Evolutionary conservation across 805 yeast genomes (phyloP).

Genomic region (Saccharomycopsis microspora): DNA sequence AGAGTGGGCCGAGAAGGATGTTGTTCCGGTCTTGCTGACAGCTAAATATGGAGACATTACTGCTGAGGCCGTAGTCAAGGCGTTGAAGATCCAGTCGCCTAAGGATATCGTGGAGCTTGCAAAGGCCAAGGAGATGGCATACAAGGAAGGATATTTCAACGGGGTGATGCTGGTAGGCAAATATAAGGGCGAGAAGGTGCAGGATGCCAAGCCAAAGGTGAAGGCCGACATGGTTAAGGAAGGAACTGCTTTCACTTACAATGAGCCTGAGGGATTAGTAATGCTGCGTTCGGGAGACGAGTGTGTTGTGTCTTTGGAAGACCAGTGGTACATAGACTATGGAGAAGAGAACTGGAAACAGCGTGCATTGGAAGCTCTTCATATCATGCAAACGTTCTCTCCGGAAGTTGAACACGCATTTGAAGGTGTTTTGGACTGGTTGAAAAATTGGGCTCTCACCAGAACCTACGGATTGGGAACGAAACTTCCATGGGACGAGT

Average conservation of each 20-base stretch:
- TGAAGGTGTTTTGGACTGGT: conserved; percentile 91
- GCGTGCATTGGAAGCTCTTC: conserved; percentile 70
- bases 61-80: conserved; percentile 77
- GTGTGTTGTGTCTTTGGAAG: conserved; percentile 93
- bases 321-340: conserved; percentile 96
- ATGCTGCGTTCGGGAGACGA: conserved; percentile 94
- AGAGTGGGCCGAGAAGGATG: conserved; percentile 63
- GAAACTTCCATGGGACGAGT: conserved; percentile 92
- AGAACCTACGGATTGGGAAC: conserved; percentile 96
- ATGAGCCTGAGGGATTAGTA: conserved; percentile 87
- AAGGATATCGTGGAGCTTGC: conserved; percentile 82
- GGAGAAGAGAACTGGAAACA: conserved; percentile 90
- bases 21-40: conserved; percentile 65
- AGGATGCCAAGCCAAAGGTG: conserved; percentile 79
- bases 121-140: conserved; percentile 86
- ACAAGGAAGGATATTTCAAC: conserved; percentile 92
- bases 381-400: conserved; percentile 63
- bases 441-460: conserved; percentile 96
- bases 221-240: conserved; percentile 68
- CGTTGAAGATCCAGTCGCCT: conserved; percentile 87
- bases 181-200: conserved; percentile 83
- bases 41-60: conserved; percentile 80
- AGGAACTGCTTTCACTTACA: conserved; percentile 79
- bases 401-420: conserved; percentile 84
- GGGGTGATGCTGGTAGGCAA: conserved; percentile 75